Base-by-base conservation (phyloP, 139 green algal genomes). In the Chlamydomonas incerta region DNA sequence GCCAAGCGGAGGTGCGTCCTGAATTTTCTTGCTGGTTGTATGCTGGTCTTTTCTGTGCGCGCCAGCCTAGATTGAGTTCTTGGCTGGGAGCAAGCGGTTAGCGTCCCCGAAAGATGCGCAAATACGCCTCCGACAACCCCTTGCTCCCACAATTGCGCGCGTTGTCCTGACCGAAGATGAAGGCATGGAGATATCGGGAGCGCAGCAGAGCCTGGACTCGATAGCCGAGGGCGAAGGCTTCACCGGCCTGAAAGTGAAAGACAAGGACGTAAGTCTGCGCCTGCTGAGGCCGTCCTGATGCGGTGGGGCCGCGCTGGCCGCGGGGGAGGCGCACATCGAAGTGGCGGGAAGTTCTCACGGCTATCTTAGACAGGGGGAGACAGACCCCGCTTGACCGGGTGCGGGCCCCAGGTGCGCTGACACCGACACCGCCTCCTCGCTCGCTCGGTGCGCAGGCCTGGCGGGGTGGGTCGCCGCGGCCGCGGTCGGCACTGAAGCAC, bases 401-500 rank as follows among this genome's bases (percentile, higher is more conserved):
- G 52, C 52, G 15, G 13, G 52, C 13, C 15, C 52, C 52, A 11
- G 15, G 13, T 15, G 13, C 15, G 52, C 52, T 10, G 0, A 14
- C 8, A 14, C 24, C 58, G 23, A 0, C 58, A 13, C 20, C 58
- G 11, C 15, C 58, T 20, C 28, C 58, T 18, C 28, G 58, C 23
- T 28, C 6, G 18, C 23, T 29, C 23, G 8, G 58, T 29, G 28
- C 24, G 13, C 35, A 83, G 63, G 77, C 77, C 0, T 83, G 77
- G 77, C 74, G 74, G 41, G 77, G 63, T n/a, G 35, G 15, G 28
- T 74, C 77, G 8, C 63, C 77, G n/a, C 62, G 77, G 41, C 77
- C 77, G 4, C 46, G 77, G 34, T 83, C 77, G 5, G 77, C 77
- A 5, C 46, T 83, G 29, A 83, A 83, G 77, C 63, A 83, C 77